Base-by-base conservation (phyloP, 2,329 filamentous ascomycete species). In the Aspergillus pseudoglaucus region DNA sequence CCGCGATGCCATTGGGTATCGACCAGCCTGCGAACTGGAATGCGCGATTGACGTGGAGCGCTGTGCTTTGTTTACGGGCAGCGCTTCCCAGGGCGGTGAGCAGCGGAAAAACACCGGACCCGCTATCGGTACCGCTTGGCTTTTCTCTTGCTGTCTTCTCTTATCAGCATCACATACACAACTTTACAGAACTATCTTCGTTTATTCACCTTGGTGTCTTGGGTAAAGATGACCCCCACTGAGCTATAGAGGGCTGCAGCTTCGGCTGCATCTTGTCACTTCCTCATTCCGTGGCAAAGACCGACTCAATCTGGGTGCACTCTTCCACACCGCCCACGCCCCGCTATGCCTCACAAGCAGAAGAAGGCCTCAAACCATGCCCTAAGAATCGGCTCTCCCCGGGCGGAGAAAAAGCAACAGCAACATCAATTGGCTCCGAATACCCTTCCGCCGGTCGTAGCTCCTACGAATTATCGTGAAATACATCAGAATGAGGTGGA, bases 401-500 rank as follows among this genome's bases (percentile, higher is more conserved):
- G 56, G 58, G 58, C 56, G 50, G 63, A 67, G 63, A 69, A 65
- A 57, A 67, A 63, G 59, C 58, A 39, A 18, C 37, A 39, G 18
- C 37, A 39, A 9, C 37, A 39, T 37, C 33, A 59, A 55, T 50
- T 47, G 51, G 58, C 52, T 53, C 60, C 59, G 48, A 59, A 66
- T 45, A 53, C 63, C 39, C 59, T 60, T 39, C 56, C 64, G 14
- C 58, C 67, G 37, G 50, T 64, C 47, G 52, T 64, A 54, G 59
- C 70, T 32, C 60, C 71, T 37, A 77, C 78, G 49, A 75, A 90
- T 62, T 95, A 96, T 71, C 81, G 84, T 55, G 86, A 94, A 70
- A 82, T 87, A 30, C 93, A 97, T 71, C 78, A 86, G 60, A 87
- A 95, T 64, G 93, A 97, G 72, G 77, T 95, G 48, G 81, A 93